phyloP scores from a whole-genome alignment of 1,139 yeast genomes.

The Suhomyces panamericanus region DNA sequence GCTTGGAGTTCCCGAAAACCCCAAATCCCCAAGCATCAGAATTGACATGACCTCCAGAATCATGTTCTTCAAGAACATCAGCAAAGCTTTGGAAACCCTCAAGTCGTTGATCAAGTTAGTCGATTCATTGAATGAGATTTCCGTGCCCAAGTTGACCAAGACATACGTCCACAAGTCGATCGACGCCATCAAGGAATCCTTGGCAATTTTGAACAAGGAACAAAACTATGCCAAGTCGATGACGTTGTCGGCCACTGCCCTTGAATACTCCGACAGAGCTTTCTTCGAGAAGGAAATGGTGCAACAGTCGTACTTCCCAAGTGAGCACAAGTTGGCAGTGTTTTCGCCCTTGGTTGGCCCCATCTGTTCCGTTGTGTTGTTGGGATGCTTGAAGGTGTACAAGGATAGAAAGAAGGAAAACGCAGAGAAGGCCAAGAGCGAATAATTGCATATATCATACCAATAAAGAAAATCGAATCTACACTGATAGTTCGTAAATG shows the following conservation, averaged over 20 bases:
- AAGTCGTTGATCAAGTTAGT: constrained; percentile 70
- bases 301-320: constrained; percentile 91
- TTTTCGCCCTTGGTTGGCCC: constrained; percentile 91
- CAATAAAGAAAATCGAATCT: neutral
- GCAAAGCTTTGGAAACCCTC: constrained; percentile 54
- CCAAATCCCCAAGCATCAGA: constrained; percentile 60
- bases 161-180: constrained; percentile 47
- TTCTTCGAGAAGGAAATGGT: constrained; percentile 95
- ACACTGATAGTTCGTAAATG: neutral
- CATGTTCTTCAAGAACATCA: constrained; percentile 55
- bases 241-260: constrained; percentile 54
- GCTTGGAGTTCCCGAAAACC: constrained; percentile 60
- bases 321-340: constrained; percentile 91
- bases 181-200: constrained; percentile 32
- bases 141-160: constrained; percentile 72
- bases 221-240: constrained; percentile 48
- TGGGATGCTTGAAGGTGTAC: constrained; percentile 50
- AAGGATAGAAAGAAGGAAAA: constrained; percentile 23
- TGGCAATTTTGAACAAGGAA: constrained; percentile 27
- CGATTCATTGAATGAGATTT: constrained; percentile 68
- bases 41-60: constrained; percentile 67
- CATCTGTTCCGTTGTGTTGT: constrained; percentile 60
- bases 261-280: constrained; percentile 65
- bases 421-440: constrained; percentile 7
- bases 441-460: constrained; percentile 1